Evolutionary conservation across 768 basidiomycete genomes (phyloP).

Genomic region (Collybia mongolica): DNA sequence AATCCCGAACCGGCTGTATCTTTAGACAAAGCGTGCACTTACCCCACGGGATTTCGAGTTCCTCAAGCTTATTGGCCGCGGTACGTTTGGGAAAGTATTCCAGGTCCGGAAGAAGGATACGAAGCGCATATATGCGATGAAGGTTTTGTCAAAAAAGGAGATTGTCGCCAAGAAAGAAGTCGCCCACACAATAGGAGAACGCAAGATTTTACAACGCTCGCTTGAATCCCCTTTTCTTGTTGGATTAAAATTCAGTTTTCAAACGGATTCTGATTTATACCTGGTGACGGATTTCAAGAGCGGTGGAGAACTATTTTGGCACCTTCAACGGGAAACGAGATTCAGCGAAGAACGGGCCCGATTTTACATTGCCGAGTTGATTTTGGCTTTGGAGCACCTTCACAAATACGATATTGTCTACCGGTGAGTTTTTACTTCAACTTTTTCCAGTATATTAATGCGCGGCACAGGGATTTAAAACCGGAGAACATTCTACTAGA

Average conservation of each 20-base stretch:
- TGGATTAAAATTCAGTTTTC: constrained; percentile 97
- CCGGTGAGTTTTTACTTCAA: constrained; percentile 50
- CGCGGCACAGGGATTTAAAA: constrained; percentile 75
- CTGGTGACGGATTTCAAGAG: constrained; percentile 99
- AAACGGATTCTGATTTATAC: constrained; percentile 92
- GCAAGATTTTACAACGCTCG: constrained; percentile 95
- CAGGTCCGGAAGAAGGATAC: constrained; percentile 99
- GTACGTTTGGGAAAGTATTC: constrained; percentile 98
- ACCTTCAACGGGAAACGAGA: constrained; percentile 92
- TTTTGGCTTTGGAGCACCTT: constrained; percentile 92
- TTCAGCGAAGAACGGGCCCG: constrained; percentile 92
- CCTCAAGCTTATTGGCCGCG: constrained; percentile 96
- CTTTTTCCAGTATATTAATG: constrained; percentile 3
- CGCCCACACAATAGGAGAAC: constrained; percentile 98
- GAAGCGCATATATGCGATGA: constrained; percentile 99
- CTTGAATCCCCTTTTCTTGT: constrained; percentile 96
- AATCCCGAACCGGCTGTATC: constrained; percentile 15
- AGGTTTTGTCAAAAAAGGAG: constrained; percentile 97
- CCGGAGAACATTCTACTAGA: constrained; percentile 98
- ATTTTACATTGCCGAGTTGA: constrained; percentile 96
- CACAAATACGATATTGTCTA: constrained; percentile 98
- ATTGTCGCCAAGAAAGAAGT: constrained; percentile 99
- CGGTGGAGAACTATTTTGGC: constrained; percentile 98
- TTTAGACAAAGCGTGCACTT: constrained; percentile 78
- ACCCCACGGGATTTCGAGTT: constrained; percentile 98